Evolutionary conservation across 2,329 filamentous ascomycete genomes (phyloP), one percentile per base, ranked within the genome.

Genomic region (Aaosphaeria pasadenensis): DNA sequence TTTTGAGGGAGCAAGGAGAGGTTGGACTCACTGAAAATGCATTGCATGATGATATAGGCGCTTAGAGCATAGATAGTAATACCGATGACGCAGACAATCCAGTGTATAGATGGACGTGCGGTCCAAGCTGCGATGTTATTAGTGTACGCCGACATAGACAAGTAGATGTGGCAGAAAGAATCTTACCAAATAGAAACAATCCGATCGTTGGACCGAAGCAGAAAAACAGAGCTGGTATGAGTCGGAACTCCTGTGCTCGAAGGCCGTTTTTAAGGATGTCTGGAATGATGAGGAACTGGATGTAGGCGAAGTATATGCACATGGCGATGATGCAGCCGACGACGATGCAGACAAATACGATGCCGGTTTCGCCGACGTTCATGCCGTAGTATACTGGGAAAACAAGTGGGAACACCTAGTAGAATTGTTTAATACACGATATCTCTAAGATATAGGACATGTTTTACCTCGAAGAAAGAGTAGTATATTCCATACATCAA

Each of bases 41-140:
- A 70, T 72, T 81, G 78, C 29, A 54, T 42, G 7, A 51, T 30
- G 24, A 51, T 46, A 30, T 52, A 44, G 47, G 55, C 67, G 57
- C 64, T 66, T 1, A 60, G 35, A 0, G 77, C 78, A 6, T 79
- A 69, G 1, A 79, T 52, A 5, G 62, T 57, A 0, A 75, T 78
- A 1, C 77, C 79, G 4, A 80, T 51, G 52, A 79, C 71, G 4
- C 79, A 77, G 2, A 72, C 75, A 17, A 82, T 75, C 77, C 78
- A 83, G 46, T 80, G 77, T 3, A 77, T 70, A 11, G 71, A 53
- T 28, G 77, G 63, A 67, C 87, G 89, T 0, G 85, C 88, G 0
- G 80, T 80, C 81, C 82, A 85, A 6, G 46, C 51, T 38, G 48
- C 45, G 3, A 11, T 40, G 31, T 32, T 40, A 45, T 29, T 3